Evolutionary conservation across 805 yeast species (phyloP), one percentile per base, ranked within the genome.

Genomic region (Teunomyces kruisii): DNA sequence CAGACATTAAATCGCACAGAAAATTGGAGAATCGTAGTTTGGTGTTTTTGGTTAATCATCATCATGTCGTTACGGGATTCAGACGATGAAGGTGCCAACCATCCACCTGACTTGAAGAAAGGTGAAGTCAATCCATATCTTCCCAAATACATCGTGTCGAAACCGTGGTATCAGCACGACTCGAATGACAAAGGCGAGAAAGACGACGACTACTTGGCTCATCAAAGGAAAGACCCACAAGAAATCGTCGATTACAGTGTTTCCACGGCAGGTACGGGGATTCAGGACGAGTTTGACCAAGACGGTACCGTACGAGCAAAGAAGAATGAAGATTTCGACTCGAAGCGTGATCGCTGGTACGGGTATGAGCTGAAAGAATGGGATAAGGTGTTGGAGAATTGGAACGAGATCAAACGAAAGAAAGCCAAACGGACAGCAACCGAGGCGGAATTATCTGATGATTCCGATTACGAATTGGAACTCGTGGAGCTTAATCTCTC

Each of bases 301-400:
- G 33, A 48, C 2, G 58, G 53, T 12, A 32, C 19, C 9, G 32
- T 38, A 9, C 17, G 24, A n/a, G 47, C 38, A 39, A 63, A 52
- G 38, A 62, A 56, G 40, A 65, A 57, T 2, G 67, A 63, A 22
- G 77, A 75, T 38, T 88, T 82, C 75, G 95, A 86, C 55, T 76
- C 83, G 9, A 84, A 83, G 50, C 67, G 90, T 47, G 96, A 88
- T 62, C 71, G 88, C 47, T 88, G 94, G 96, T 85, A 78, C 57
- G 96, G 96, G 0, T 86, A 80, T 58, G 82, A 84, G 38, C 73
- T 79, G 1, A 68, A 71, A 9, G 88, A 85, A 43, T 87, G 86
- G 68, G 76, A 74, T 39, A 65, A 72, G 9, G 75, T 78, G 26
- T 53, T 81, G 5, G 59, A 64, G 42, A 67, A 67, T 38, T 79